A percentile compares a stretch with the other conserved stretches of the same genome.
These are phyloP conservation scores for Boletus rubropictus DNA, from an alignment of 768 basidiomycete genomes.

Conservation along the genomic window DNA sequence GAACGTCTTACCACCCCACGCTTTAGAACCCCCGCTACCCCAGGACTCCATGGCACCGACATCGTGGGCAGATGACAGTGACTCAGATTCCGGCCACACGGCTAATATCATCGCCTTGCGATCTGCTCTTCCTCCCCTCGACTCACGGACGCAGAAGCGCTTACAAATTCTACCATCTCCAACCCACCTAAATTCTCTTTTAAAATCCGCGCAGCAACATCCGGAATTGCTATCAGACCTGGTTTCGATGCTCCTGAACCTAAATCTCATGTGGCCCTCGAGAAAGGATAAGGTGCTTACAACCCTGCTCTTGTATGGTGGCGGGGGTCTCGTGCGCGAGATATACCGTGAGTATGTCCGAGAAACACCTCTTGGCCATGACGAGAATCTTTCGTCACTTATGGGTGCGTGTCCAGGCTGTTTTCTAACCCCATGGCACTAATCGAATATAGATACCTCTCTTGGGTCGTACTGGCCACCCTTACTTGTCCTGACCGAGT, in stretches of 20 bases:
- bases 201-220: constrained; percentile 40
- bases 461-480: constrained; percentile 54
- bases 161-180: constrained; percentile 51
- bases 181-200: constrained; percentile 49
- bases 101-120: constrained; percentile 33
- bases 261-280: constrained; percentile 57
- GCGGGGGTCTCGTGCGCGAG: constrained; percentile 65
- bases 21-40: constrained; percentile 42
- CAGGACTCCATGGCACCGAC: constrained; percentile 10
- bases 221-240: constrained; percentile 41
- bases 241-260: constrained; percentile 51
- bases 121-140: constrained; percentile 39
- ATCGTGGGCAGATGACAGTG: constrained; percentile 32
- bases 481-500: constrained; percentile 69
- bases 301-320: constrained; percentile 43
- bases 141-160: constrained; percentile 57
- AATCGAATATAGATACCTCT: constrained; percentile 36
- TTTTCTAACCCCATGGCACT: background rate
- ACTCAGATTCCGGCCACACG: constrained; percentile 35
- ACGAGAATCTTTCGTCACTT: constrained; percentile 36
- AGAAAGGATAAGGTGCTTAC: constrained; percentile 54
- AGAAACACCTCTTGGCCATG: constrained; percentile 54
- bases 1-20: constrained; percentile 46
- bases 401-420: constrained; percentile 32
- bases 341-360: constrained; percentile 67